Conservation (phyloP, 768 basidiomycete species). For the Pleurotus salmoneostramineus region DNA sequence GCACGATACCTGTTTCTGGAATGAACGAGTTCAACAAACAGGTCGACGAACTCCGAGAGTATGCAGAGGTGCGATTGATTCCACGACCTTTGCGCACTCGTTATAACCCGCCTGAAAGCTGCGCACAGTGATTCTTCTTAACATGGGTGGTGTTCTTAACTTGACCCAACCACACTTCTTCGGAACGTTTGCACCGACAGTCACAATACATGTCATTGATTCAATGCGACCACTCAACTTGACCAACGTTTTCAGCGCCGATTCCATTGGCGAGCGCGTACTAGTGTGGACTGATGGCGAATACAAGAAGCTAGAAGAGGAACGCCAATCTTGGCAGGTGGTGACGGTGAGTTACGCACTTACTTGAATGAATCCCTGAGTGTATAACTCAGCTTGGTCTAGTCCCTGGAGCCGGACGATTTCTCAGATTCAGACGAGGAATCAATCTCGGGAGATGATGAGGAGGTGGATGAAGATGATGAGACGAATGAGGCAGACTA, state of each 20-base stretch:
- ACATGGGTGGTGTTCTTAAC: slow-evolving; percentile 88
- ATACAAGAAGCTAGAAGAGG: slow-evolving; percentile 62
- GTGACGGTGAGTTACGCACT: slow-evolving; percentile 53
- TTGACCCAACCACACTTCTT: slow-evolving; percentile 74
- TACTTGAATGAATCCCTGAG: slow-evolving; percentile 30
- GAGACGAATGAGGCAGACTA: slow-evolving; percentile 4
- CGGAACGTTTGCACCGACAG: slow-evolving; percentile 57
- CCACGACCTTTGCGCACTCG: not conserved
- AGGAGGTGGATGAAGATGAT: slow-evolving; percentile 15
- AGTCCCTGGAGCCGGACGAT: slow-evolving; percentile 48
- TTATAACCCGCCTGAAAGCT: slow-evolving; percentile 40
- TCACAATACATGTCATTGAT: slow-evolving; percentile 91
- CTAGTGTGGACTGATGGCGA: slow-evolving; percentile 93
- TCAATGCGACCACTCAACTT: slow-evolving; percentile 89
- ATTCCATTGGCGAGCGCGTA: slow-evolving; percentile 65
- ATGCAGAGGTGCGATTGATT: slow-evolving; percentile 14
- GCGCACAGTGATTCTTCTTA: slow-evolving; percentile 86
- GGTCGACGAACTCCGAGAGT: slow-evolving; percentile 17
- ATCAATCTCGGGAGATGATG: slow-evolving; percentile 35
- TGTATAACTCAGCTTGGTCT: slow-evolving; percentile 77
- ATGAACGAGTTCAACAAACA: slow-evolving; percentile 46
- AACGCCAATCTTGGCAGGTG: slow-evolving; percentile 81
- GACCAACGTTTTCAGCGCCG: slow-evolving; percentile 75
- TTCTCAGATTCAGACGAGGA: slow-evolving; percentile 44
- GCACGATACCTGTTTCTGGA: slow-evolving; percentile 86